Base-by-base conservation (phyloP, 805 yeast species). In the Nakazawaea populi region DNA sequence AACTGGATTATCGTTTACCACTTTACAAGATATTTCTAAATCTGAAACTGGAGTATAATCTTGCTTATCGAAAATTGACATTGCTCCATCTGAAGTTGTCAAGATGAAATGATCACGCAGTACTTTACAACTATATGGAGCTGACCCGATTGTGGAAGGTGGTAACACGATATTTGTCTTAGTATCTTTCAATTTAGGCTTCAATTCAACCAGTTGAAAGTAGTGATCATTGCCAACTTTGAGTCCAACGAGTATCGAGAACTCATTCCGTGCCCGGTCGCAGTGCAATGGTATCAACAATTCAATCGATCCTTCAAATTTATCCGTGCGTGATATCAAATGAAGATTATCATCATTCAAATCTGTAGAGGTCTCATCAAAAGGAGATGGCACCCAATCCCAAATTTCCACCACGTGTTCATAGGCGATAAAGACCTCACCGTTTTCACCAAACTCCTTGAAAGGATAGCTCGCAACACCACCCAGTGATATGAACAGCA, bases 1-100 rank as follows among this genome's bases (percentile, higher is more conserved):
- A 1, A 80, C 71, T 1, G 82, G 76, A 32, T 55, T 49, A 10
- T 63, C 66, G 46, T 71, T 74, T 18, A 56, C 32, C 30, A 58
- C 46, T 47, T 58, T 58, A n/a, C 61, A 46, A n/a, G 42, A 38
- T 14, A 53, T 46, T 4, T 48, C 47, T 31, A 42, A 47, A 58
- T 32, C 32, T 8, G 54, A 47, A 1, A 57, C 42, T 3, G 55
- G 52, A n/a, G 44, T 24, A 45, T 32, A 51, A n/a, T 49, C 51
- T 9, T 32, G 37, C 6, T 51, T 54, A 36, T 64, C 55, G 51
- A 64, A 63, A 1, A 66, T 50, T 0, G 63, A 54, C 37, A 65
- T 48, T 3, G 58, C 56, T 0, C 70, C 70, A 40, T 65, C 64
- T 46, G 55, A 48, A 10, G 67, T 60, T 5, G 62, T 54, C 30